phyloP scores from a whole-genome alignment of 805 yeast species.

The Pichia scutulata region DNA sequence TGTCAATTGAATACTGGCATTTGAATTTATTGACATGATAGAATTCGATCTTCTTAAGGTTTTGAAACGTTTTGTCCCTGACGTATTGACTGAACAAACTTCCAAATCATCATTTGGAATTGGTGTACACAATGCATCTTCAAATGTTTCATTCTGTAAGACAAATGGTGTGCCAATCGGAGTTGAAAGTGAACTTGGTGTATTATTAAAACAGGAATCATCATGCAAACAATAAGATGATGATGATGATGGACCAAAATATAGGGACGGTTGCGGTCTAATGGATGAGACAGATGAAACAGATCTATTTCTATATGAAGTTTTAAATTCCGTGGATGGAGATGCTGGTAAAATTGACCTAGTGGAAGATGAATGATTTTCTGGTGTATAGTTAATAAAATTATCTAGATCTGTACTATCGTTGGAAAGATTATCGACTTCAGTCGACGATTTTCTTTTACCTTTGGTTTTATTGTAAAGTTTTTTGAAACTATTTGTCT shows the following conservation, averaged over 20 bases:
- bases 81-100: slow-evolving; percentile 22
- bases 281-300: slow-evolving; percentile 1
- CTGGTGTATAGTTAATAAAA: neutral
- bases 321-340: neutral
- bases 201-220: slow-evolving; percentile 1
- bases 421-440: neutral
- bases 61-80: slow-evolving; percentile 23
- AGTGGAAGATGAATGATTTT: neutral
- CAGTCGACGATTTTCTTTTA: neutral
- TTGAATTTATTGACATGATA: slow-evolving; percentile 21
- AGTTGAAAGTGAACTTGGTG: neutral
- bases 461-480: neutral
- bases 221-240: neutral
- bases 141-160: slow-evolving; percentile 1
- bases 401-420: neutral
- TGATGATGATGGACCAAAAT: neutral
- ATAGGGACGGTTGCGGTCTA: neutral
- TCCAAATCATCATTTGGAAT: slow-evolving; percentile 12
- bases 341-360: neutral
- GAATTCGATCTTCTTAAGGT: slow-evolving; percentile 24
- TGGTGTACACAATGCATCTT: neutral
- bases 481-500: neutral
- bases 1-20: slow-evolving; percentile 15
- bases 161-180: slow-evolving; percentile 15
- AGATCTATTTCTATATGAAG: neutral